phyloP scores from a whole-genome alignment of 192 early-diverging fungal genomes.

The Gaertneriomyces sp. region DNA sequence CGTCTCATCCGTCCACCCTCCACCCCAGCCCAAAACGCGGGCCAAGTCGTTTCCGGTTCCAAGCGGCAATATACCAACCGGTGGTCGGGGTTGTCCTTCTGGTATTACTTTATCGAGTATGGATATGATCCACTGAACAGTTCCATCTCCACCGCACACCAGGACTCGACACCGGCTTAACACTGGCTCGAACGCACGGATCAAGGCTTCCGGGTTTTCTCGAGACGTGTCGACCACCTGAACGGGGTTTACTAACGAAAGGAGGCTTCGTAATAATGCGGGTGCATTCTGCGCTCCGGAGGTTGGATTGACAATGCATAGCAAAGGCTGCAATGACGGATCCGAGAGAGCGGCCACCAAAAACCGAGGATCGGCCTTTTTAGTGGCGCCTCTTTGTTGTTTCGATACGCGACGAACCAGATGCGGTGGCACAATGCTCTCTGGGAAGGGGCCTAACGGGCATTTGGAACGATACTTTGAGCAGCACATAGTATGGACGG shows the following conservation, averaged over 20 bases:
- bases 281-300: conserved; percentile 40
- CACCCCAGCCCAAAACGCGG: conserved; percentile 41
- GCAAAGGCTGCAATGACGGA: conserved; percentile 17
- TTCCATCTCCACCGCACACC: conserved; percentile 47
- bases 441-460: conserved; percentile 15
- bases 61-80: conserved; percentile 44
- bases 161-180: conserved; percentile 31
- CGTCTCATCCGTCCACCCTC: conserved; percentile 26
- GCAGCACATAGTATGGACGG: conserved; percentile 25
- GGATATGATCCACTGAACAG: conserved; percentile 39
- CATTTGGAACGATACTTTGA: conserved; percentile 20
- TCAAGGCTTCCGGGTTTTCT: conserved; percentile 31
- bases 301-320: conserved; percentile 43
- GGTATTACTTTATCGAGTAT: conserved; percentile 35
- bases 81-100: conserved; percentile 20
- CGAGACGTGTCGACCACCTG: conserved; percentile 36
- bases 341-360: conserved; percentile 3
- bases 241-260: conserved; percentile 35
- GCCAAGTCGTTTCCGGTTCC: conserved; percentile 54
- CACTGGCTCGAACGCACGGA: conserved; percentile 23
- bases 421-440: conserved; percentile 20
- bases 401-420: conserved; percentile 21
- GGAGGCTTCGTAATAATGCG: conserved; percentile 33
- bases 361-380: conserved; percentile 24
- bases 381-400: conserved; percentile 7